These are phyloP conservation scores for Geotrichum macrosporum DNA, from an alignment of 1,139 yeast species.

Conservation along the genomic window DNA sequence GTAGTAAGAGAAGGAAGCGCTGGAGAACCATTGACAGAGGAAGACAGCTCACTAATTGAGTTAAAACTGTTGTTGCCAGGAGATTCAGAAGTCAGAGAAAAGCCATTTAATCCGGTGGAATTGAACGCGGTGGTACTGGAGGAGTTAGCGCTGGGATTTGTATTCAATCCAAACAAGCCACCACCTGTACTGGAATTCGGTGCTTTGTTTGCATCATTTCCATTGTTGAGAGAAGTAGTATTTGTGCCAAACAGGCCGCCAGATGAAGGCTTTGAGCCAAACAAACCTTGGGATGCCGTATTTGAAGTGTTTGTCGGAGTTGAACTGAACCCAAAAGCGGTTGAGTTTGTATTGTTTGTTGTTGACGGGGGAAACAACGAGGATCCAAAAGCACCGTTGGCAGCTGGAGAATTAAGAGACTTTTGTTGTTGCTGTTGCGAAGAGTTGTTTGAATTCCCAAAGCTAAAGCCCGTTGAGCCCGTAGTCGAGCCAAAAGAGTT, in stretches of 20 bases:
- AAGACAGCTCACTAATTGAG: constrained; percentile 26
- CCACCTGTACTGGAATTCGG: constrained; percentile 26
- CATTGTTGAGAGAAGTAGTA: not conserved
- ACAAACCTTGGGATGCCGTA: not conserved
- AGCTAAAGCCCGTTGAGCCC: too few relatives aligned
- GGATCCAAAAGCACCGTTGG: constrained; percentile 5
- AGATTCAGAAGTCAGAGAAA: constrained; percentile 9
- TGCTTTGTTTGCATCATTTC: constrained; percentile 4
- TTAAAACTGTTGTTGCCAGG: constrained; percentile 16
- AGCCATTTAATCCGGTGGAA: too few relatives aligned
- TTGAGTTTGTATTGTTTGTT: not conserved
- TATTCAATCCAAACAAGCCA: constrained; percentile 37
- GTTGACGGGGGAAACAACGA: not conserved
- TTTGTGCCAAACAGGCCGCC: not conserved
- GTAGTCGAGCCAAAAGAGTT: too few relatives aligned
- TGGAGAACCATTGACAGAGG: constrained; percentile 14
- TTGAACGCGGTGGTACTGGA: too few relatives aligned
- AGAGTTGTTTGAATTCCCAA: constrained; percentile 1
- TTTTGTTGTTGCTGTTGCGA: not conserved
- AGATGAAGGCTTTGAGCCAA: not conserved
- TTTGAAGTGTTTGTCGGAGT: not conserved
- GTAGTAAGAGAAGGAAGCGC: constrained; percentile 12
- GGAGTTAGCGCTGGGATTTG: constrained; percentile 17
- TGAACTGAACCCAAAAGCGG: not conserved
- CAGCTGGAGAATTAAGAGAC: constrained; percentile 3